Conservation (phyloP, 306 rosid genomes). For the Vigna hirtella region DNA sequence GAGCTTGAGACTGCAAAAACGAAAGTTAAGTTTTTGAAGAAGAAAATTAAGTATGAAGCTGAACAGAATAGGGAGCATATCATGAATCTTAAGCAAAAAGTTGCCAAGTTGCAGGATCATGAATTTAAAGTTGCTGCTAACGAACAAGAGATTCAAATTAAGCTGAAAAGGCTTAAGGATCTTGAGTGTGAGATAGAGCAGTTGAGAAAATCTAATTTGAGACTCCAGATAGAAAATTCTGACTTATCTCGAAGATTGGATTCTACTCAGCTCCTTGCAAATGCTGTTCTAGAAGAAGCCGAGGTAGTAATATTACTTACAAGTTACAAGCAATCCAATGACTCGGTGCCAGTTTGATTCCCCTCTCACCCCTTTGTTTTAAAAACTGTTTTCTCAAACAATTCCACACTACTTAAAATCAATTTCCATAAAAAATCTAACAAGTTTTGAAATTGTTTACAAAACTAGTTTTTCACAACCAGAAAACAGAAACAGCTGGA, state of each 20-base stretch:
- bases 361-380: too few species aligned
- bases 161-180: conserved; percentile 59
- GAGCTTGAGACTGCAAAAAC: conserved; percentile 80
- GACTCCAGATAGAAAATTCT: conserved; percentile 66
- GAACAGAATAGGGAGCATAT: conserved; percentile 77
- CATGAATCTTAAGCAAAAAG: conserved; percentile 64
- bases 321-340: too few species aligned
- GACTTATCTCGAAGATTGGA: conserved; percentile 78
- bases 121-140: conserved; percentile 52
- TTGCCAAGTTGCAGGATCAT: conserved; percentile 67
- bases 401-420: not conserved
- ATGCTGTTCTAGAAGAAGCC: conserved; percentile 69
- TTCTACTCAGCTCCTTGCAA: conserved; percentile 81
- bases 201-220: conserved; percentile 59
- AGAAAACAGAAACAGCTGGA: not conserved
- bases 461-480: not conserved
- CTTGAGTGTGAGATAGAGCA: conserved; percentile 68
- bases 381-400: not conserved
- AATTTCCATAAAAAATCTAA: not conserved
- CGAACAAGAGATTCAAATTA: conserved; percentile 49
- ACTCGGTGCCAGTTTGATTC: too few species aligned
- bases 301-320: conserved; percentile 57
- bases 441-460: not conserved
- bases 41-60: conserved; percentile 75
- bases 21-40: conserved; percentile 71